Evolutionary conservation across 2,329 filamentous ascomycete genomes (phyloP), one percentile per base, ranked within the genome.

Genomic region (Fusarium brevicatenulatum): DNA sequence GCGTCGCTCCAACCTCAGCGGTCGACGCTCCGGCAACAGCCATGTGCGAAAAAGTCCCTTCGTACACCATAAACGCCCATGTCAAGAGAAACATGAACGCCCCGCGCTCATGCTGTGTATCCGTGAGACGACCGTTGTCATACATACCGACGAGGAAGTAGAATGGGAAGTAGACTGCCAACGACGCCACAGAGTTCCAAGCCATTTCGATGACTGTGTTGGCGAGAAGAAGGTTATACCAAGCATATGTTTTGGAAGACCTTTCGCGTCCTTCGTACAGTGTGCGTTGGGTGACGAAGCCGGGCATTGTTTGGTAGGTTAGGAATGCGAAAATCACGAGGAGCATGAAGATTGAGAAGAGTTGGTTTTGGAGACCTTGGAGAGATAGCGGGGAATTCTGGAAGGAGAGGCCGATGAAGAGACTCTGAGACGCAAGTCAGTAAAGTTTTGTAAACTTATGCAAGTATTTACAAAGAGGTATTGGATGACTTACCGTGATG

Each of bases 121-220:
- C 91, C 34, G 82, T 82, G 78, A 90, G 87, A 12, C 91, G 83
- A 1, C 89, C 90, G 55, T 92, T 88, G 2, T 90, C 89, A 77
- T 91, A 93, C 82, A 92, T 93, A 84, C 90, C 92, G 77, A 85
- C 87, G 64, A 91, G 82, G 81, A 86, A 93, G 73, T 90, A 87
- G 62, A 93, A 80, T 2, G 61, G 53, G 1, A 66, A 19, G 19
- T 59, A 59, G 5, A 65, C 6, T 1, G 34, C 12, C 50, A 65
- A 15, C 2, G 39, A 50, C 1, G 50, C 63, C 39, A 15, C 52
- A 18, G 91, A 88, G 79, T 96, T 93, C 91, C 93, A 97, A 0
- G 94, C 92, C 4, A 97, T 84, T 80, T 97, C 95, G 68, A 95
- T 92, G n/a, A 94, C 82, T 71, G 97, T 93, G 80, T 95, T 93